Conservation (phyloP, 2,329 filamentous ascomycete genomes). For the Fusarium sp. region DNA sequence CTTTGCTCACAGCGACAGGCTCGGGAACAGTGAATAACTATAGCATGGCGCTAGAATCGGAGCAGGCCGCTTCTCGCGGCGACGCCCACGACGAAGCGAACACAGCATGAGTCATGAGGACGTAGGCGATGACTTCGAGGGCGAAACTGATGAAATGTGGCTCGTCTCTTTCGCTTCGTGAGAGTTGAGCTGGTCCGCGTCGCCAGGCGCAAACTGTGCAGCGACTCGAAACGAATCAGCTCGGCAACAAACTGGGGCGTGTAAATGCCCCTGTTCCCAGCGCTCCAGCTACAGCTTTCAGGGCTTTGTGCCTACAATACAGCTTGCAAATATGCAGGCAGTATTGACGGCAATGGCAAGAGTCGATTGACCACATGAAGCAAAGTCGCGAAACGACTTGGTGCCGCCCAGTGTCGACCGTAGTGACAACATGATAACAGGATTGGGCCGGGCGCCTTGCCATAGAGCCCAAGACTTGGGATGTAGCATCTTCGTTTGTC, state of each 20-base stretch:
- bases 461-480: too few relatives aligned
- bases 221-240: not conserved
- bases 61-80: not conserved
- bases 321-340: not conserved
- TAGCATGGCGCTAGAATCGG: not conserved
- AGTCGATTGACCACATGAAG: not conserved
- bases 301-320: not conserved
- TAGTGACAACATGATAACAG: not conserved
- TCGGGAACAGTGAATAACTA: too few relatives aligned
- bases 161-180: not conserved
- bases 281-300: rapidly evolving
- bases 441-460: too few relatives aligned
- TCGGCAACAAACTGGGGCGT: rapidly evolving
- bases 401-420: not conserved
- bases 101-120: not conserved
- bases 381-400: not conserved
- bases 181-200: rapidly evolving
- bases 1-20: too few relatives aligned
- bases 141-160: rapidly evolving
- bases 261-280: not conserved
- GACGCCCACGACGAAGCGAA: not conserved
- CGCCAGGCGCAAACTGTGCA: not conserved
- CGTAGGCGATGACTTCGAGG: not conserved
- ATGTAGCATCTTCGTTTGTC: not conserved
- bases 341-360: not conserved